Evolutionary conservation across 169 alveolate species (phyloP).

Genomic region (Cryptosporidium bovis): DNA sequence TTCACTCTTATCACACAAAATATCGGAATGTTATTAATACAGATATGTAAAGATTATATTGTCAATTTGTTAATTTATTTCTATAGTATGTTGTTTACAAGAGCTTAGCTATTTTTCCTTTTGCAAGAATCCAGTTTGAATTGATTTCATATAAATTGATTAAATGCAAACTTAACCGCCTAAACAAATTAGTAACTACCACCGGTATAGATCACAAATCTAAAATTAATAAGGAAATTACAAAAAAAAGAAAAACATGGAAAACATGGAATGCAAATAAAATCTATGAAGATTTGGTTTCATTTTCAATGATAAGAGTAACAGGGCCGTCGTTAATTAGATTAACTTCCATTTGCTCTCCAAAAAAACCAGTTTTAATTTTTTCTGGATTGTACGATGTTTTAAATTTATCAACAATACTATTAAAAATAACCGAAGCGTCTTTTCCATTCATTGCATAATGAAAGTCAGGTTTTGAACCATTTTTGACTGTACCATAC

Average conservation of each 20-base stretch:
- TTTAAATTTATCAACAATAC: conserved; percentile 84
- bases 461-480: conserved; percentile 94
- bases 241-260: background rate
- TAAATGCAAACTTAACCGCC: no score
- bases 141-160: no score
- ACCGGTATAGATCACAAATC: no score
- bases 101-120: no score
- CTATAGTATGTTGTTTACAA: no score
- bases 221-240: background rate
- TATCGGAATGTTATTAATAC: no score
- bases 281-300: background rate
- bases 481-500: conserved; percentile 87
- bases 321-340: conserved; percentile 94
- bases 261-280: background rate
- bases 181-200: no score
- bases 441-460: conserved; percentile 89
- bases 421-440: conserved; percentile 86
- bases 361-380: conserved; percentile 90
- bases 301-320: conserved; percentile 82
- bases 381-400: conserved; percentile 82
- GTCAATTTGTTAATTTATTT: no score
- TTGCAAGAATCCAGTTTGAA: no score
- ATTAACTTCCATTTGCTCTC: conserved; percentile 89
- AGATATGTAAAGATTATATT: no score
- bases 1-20: no score